A percentile compares a stretch with the other conserved stretches of the same genome.
Conservation (phyloP, 208 protist species). For the Porcisia deanei region DNA sequence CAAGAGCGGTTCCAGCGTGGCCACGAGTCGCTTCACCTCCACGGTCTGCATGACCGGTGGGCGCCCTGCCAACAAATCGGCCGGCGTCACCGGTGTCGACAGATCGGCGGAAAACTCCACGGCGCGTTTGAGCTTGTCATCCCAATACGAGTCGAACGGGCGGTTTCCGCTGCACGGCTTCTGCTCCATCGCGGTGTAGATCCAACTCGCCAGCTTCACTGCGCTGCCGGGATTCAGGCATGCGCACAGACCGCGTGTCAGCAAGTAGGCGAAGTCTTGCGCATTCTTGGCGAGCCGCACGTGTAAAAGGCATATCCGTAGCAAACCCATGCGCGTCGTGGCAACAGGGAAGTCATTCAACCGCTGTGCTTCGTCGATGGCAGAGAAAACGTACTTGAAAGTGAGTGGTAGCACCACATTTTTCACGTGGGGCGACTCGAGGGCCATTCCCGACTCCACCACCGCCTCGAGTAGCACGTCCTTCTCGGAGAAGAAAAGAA, state of each 20-base stretch:
- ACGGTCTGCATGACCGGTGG: slow-evolving; percentile 87
- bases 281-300: slow-evolving; percentile 55
- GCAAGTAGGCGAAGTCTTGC: slow-evolving; percentile 73
- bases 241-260: slow-evolving; percentile 65
- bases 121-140: slow-evolving; percentile 43
- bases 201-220: slow-evolving; percentile 66
- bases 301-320: slow-evolving; percentile 84
- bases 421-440: slow-evolving; percentile 38
- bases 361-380: slow-evolving; percentile 66
- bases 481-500: slow-evolving; percentile 95
- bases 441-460: slow-evolving; percentile 76
- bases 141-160: slow-evolving; percentile 90
- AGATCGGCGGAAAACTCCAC: slow-evolving; percentile 75
- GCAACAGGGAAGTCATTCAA: slow-evolving; percentile 79
- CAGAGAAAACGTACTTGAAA: slow-evolving; percentile 81
- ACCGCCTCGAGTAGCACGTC: slow-evolving; percentile 90
- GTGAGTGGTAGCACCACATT: slow-evolving; percentile 66
- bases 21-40: slow-evolving; percentile 89
- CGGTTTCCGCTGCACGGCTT: slow-evolving; percentile 65
- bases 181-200: slow-evolving; percentile 87
- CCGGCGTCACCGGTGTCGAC: slow-evolving; percentile 45
- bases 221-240: slow-evolving; percentile 52
- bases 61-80: slow-evolving; percentile 55
- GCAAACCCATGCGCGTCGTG: slow-evolving; percentile 91
- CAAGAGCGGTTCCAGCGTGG: slow-evolving; percentile 90